Conservation (phyloP, 495 filamentous ascomycete genomes). For the Filosporella fistucella region DNA sequence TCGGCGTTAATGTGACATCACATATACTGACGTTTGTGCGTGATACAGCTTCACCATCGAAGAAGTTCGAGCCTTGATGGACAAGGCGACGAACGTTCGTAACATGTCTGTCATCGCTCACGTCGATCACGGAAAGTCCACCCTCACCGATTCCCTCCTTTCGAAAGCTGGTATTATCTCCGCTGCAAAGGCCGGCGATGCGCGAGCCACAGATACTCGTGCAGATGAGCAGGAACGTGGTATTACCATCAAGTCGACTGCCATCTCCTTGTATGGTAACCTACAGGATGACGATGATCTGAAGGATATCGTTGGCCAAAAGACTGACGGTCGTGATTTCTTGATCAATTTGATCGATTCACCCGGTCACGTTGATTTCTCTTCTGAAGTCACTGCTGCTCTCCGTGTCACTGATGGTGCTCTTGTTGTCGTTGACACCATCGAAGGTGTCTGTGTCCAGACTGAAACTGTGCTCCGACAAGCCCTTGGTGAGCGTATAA, state of each 20-base stretch:
- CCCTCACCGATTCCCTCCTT: constrained; percentile 96
- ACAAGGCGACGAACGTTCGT: constrained; percentile 96
- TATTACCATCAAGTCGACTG: constrained; percentile 99
- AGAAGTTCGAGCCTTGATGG: constrained; percentile 96
- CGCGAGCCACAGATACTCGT: constrained; percentile 94
- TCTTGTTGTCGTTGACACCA: constrained; percentile 98
- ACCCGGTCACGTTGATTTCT: constrained; percentile 99
- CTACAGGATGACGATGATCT: constrained; percentile 79
- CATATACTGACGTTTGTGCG: constrained; percentile 14
- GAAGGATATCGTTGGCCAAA: constrained; percentile 86
- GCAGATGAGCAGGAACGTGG: constrained; percentile 97
- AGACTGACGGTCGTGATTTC: constrained; percentile 88
- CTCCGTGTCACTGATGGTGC: constrained; percentile 99
- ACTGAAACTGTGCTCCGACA: constrained; percentile 99
- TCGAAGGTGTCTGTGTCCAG: constrained; percentile 99
- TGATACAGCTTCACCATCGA: constrained; percentile 92
- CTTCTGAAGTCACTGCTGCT: constrained; percentile 97
- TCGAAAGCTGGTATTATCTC: constrained; percentile 99
- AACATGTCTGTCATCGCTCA: constrained; percentile 99
- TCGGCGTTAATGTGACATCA: constrained; percentile 9
- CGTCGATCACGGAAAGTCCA: constrained; percentile 99
- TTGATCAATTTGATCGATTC: constrained; percentile 99
- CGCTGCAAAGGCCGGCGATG: constrained; percentile 92
- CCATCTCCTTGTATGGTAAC: constrained; percentile 94
- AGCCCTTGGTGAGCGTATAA: constrained; percentile 99